Evolutionary conservation across 805 yeast genomes (phyloP).

Genomic region (Saturnispora sekii): DNA sequence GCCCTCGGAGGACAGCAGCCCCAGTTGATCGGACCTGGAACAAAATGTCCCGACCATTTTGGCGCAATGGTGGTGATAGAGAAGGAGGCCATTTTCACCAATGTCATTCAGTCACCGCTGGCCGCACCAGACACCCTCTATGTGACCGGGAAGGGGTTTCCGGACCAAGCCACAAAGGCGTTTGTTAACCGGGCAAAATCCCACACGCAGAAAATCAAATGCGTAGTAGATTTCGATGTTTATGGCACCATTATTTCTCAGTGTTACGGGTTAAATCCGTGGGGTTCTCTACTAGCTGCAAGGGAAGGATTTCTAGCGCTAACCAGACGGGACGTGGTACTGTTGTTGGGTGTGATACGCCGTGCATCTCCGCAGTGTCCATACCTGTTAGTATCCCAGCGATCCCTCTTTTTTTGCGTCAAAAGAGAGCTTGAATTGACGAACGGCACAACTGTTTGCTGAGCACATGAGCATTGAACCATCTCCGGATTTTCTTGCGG

Average conservation of each 20-base stretch:
- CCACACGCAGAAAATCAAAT: constrained; percentile 30
- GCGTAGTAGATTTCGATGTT: constrained; percentile 55
- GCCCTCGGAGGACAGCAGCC: not conserved
- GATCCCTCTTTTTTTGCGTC: constrained; percentile 10
- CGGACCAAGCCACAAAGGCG: constrained; percentile 44
- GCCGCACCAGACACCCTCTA: constrained; percentile 19
- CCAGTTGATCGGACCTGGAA: constrained; percentile 5
- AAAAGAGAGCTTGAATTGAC: constrained; percentile 9
- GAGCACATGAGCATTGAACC: constrained; percentile 1
- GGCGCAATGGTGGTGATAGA: constrained; percentile 34
- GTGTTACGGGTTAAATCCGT: constrained; percentile 3
- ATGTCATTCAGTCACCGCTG: constrained; percentile 15
- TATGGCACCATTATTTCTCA: constrained; percentile 44
- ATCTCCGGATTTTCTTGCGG: constrained; percentile 1
- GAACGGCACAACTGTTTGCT: not conserved
- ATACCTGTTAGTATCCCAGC: constrained; percentile 7
- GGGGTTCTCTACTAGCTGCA: constrained; percentile 1
- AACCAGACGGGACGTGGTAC: constrained; percentile 1
- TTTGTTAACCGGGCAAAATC: constrained; percentile 24
- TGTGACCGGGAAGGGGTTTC: constrained; percentile 61
- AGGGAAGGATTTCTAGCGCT: constrained; percentile 4
- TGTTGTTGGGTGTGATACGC: not conserved
- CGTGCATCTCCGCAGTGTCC: not conserved
- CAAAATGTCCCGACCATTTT: constrained; percentile 10
- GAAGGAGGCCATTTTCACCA: constrained; percentile 41